Conservation (phyloP, 768 basidiomycete species). For the Daedaleopsis nitida region DNA sequence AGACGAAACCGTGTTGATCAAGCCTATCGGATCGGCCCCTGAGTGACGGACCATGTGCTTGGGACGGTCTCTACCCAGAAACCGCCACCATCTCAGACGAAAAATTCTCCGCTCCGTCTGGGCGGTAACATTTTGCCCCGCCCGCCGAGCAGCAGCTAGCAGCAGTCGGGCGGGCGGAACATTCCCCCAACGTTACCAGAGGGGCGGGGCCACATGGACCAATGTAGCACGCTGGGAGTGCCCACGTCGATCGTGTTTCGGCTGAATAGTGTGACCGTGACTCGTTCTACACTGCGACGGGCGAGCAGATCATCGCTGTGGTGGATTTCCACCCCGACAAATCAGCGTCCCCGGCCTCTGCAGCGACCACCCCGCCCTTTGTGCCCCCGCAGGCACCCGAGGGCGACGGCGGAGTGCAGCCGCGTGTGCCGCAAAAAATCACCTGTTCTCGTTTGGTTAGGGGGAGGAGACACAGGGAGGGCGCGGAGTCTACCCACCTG, state of each 20-base stretch:
- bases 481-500: conserved; percentile 13
- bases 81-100: conserved; percentile 16
- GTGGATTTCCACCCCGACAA: conserved; percentile 23
- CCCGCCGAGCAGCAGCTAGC: neutral
- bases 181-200: conserved; percentile 22
- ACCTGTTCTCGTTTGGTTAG: neutral
- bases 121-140: neutral
- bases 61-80: conserved; percentile 16
- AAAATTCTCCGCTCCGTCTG: neutral
- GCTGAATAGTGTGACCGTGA: conserved; percentile 24
- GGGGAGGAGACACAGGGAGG: conserved; percentile 1
- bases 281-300: conserved; percentile 19
- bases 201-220: conserved; percentile 19
- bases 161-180: neutral
- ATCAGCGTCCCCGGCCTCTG: conserved; percentile 14
- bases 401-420: neutral
- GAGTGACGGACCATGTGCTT: conserved; percentile 14
- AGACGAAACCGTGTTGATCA: conserved; percentile 17
- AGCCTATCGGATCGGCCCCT: conserved; percentile 15
- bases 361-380: conserved; percentile 4
- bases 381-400: neutral
- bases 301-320: conserved; percentile 17
- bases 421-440: neutral
- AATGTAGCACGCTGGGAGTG: conserved; percentile 10
- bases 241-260: conserved; percentile 23